These are phyloP conservation scores for Monilinia laxa DNA, from an alignment of 2,329 filamentous ascomycete species.

Conservation along the genomic window DNA sequence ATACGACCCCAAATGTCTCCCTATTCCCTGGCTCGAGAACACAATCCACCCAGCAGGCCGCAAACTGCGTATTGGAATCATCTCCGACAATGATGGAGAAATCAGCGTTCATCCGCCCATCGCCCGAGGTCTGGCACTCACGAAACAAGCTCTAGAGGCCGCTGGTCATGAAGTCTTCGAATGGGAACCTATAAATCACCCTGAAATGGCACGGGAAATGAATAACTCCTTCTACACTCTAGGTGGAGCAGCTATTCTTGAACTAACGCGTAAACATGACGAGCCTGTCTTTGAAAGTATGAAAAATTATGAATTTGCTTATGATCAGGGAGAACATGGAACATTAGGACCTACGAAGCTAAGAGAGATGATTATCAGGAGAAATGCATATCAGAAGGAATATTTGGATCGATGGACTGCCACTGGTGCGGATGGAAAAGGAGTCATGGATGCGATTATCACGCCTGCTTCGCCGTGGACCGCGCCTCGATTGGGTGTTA, in stretches of 20 bases:
- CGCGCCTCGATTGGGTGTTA: slow-evolving; percentile 40
- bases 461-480: slow-evolving; percentile 41
- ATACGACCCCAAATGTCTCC: slow-evolving; percentile 42
- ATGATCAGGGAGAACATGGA: slow-evolving; percentile 35
- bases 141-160: slow-evolving; percentile 5
- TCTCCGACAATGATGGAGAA: slow-evolving; percentile 26
- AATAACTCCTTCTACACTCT: slow-evolving; percentile 40
- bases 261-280: slow-evolving; percentile 34
- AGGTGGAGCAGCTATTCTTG: slow-evolving; percentile 39
- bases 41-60: slow-evolving; percentile 12
- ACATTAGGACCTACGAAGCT: slow-evolving; percentile 37
- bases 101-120: slow-evolving; percentile 21
- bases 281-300: slow-evolving; percentile 38
- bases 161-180: slow-evolving; percentile 21
- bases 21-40: slow-evolving; percentile 34
- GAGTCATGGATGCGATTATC: slow-evolving; percentile 42
- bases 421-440: slow-evolving; percentile 29
- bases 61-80: slow-evolving; percentile 29
- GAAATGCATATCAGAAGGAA: slow-evolving; percentile 41
- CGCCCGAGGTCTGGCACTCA: slow-evolving; percentile 15
- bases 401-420: slow-evolving; percentile 43
- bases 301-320: slow-evolving; percentile 37
- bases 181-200: slow-evolving; percentile 37
- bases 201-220: slow-evolving; percentile 37
- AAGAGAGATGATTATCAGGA: slow-evolving; percentile 38